Evolutionary conservation across 495 filamentous ascomycete genomes (phyloP), one percentile per base, ranked within the genome.

Genomic region (Aspergillus egyptiacus): DNA sequence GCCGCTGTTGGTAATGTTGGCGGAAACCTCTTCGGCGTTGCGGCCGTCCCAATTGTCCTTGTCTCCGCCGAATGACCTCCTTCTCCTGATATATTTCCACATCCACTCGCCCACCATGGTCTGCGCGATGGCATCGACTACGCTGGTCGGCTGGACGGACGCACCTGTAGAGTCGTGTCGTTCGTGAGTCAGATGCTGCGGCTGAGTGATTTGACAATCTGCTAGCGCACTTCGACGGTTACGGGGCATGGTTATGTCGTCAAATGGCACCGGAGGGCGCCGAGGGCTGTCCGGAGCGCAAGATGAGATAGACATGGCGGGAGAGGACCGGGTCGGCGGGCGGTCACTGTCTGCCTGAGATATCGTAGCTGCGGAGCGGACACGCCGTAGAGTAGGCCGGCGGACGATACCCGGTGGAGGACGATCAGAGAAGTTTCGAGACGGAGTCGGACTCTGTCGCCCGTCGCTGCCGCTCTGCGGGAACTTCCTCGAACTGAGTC

Each of bases 91-190:
- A 61, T 97, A 97, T 61, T 98, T 98, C 78, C 85, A 97, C 93
- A 98, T 97, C 93, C 93, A 98, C 60, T 97, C 93, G 25, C 93
- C 93, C 36, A 97, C 89, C 93, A 97, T 98, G 5, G 93, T 96
- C 57, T 95, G 88, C 3, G 93, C 90, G 67, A 98, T 97, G 11
- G 93, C 88, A 70, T 97, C 91, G n/a, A 97, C 90, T 22, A 97
- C 93, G 48, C 81, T 86, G 0, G 85, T 85, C 22, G 84, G 75
- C 57, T 89, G 82, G 33, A 77, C 75, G 2, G 74, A 67, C 54
- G 81, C 83, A 2, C 70, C 78, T 36, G 75, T 66, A 23, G 88
- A 88, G 39, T 72, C 71, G 33, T 64, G 50, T 40, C 64, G 64
- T 38, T 66, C 61, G 47, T 66, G 64, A 22, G 48, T 33, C 51